A percentile compares a stretch with the other conserved stretches of the same genome.
Conservation (phyloP, 768 basidiomycete genomes). For the Gautieria morchelliformis region DNA sequence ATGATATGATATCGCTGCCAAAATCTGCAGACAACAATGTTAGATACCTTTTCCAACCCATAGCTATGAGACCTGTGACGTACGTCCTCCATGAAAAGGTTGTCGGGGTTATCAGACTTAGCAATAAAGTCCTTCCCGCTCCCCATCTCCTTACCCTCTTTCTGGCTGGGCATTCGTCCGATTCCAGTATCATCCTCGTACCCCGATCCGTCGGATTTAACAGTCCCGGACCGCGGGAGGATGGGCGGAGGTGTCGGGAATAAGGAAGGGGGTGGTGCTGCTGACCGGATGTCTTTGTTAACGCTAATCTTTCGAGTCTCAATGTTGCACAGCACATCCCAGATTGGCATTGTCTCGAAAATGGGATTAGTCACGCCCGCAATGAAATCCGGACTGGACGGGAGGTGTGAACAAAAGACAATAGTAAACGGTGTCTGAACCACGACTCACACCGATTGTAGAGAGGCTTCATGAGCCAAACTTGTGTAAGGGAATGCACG, state of each 20-base stretch:
- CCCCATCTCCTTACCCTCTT: conserved; percentile 32
- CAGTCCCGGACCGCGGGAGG: conserved; percentile 45
- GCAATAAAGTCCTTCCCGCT: conserved; percentile 44
- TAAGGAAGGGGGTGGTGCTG: conserved; percentile 19
- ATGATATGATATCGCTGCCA: conserved; percentile 80
- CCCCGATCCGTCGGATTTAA: conserved; percentile 53
- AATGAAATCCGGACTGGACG: conserved; percentile 74
- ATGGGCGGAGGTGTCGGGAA: conserved; percentile 40
- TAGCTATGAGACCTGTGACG: conserved; percentile 22
- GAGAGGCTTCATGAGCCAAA: conserved; percentile 77
- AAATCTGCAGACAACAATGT: conserved; percentile 43
- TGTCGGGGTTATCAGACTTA: conserved; percentile 62
- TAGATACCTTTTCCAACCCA: background rate
- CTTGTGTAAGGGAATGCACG: conserved; percentile 95
- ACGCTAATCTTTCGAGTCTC: conserved; percentile 80
- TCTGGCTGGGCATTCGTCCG: conserved; percentile 36
- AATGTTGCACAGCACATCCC: conserved; percentile 93
- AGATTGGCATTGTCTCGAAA: conserved; percentile 76
- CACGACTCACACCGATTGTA: conserved; percentile 71
- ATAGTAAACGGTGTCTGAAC: background rate
- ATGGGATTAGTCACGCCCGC: conserved; percentile 98
- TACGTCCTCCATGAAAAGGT: conserved; percentile 90
- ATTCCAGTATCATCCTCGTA: conserved; percentile 60
- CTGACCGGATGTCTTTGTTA: conserved; percentile 66
- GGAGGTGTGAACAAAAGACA: background rate